phyloP scores from a whole-genome alignment of 345 rosid species.

The Luvunga scandens region DNA sequence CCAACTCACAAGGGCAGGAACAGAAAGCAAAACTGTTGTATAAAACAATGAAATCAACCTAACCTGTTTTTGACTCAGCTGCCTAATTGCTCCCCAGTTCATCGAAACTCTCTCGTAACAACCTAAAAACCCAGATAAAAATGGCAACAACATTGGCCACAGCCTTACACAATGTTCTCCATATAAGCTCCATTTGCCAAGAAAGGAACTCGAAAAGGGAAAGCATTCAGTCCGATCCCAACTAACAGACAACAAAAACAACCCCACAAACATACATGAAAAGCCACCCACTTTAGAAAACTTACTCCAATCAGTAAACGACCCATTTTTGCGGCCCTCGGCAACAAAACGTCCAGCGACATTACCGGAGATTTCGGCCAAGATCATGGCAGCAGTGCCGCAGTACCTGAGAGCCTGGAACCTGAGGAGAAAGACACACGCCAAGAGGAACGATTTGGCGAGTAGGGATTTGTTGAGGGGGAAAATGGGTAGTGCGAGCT shows the following conservation, averaged over 20 bases:
- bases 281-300: constrained; percentile 59
- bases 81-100: constrained; percentile 61
- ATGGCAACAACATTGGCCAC: constrained; percentile 87
- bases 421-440: constrained; percentile 68
- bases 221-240: constrained; percentile 91
- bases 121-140: constrained; percentile 80
- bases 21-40: constrained; percentile 58
- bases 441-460: constrained; percentile 51
- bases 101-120: constrained; percentile 76
- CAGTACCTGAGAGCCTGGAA: constrained; percentile 90
- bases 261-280: constrained; percentile 51
- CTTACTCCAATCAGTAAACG: constrained; percentile 17
- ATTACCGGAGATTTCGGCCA: constrained; percentile 81
- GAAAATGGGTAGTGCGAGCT: constrained; percentile 16
- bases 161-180: constrained; percentile 61
- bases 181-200: constrained; percentile 45
- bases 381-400: constrained; percentile 91
- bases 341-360: constrained; percentile 59
- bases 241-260: constrained; percentile 69
- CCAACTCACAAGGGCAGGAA: constrained; percentile 73
- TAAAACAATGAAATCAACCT: constrained; percentile 66
- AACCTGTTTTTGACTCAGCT: constrained; percentile 63
- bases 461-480: constrained; percentile 46
- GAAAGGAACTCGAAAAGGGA: constrained; percentile 51
- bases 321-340: constrained; percentile 24